These are phyloP conservation scores for Dioscorea alata DNA, from an alignment of 106 monocot species.

Conservation along the genomic window DNA sequence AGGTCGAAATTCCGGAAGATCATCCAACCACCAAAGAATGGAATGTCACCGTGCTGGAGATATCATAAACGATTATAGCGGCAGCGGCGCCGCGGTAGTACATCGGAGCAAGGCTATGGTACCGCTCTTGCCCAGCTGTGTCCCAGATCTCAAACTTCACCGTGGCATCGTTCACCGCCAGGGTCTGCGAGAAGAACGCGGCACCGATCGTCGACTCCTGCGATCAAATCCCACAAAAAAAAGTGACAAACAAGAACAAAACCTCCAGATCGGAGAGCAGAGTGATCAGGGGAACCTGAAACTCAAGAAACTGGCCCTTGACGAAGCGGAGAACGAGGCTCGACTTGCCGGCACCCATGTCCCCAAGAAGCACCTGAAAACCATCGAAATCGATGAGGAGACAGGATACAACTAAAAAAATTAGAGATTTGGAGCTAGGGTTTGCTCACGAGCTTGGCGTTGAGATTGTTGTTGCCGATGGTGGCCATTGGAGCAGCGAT, in stretches of 20 bases:
- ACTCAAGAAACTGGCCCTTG: slow-evolving; percentile 95
- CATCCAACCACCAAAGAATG: background rate
- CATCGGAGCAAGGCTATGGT: slow-evolving; percentile 96
- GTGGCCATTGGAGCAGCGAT: slow-evolving; percentile 38
- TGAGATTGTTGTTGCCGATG: slow-evolving; percentile 63
- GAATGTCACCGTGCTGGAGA: slow-evolving; percentile 51
- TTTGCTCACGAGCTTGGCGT: slow-evolving; percentile 64
- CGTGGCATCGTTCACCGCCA: slow-evolving; percentile 82
- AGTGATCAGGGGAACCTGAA: slow-evolving; percentile 41
- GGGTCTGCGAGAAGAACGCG: slow-evolving; percentile 93
- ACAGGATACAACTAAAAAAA: background rate
- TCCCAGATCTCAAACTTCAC: slow-evolving; percentile 99
- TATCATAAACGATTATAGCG: slow-evolving; percentile 90
- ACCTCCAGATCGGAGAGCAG: background rate
- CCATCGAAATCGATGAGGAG: background rate
- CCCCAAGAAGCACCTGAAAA: slow-evolving; percentile 79
- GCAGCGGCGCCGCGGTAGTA: slow-evolving; percentile 98
- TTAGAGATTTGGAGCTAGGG: background rate
- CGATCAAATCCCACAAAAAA: background rate
- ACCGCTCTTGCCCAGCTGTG: slow-evolving; percentile 96
- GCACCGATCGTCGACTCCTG: slow-evolving; percentile 99
- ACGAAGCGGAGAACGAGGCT: slow-evolving; percentile 97
- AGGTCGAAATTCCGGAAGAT: background rate
- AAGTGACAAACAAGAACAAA: background rate
- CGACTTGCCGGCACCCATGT: slow-evolving; percentile 96